phyloP scores from a whole-genome alignment of 2,329 filamentous ascomycete genomes.

The Cytospora piceae region DNA sequence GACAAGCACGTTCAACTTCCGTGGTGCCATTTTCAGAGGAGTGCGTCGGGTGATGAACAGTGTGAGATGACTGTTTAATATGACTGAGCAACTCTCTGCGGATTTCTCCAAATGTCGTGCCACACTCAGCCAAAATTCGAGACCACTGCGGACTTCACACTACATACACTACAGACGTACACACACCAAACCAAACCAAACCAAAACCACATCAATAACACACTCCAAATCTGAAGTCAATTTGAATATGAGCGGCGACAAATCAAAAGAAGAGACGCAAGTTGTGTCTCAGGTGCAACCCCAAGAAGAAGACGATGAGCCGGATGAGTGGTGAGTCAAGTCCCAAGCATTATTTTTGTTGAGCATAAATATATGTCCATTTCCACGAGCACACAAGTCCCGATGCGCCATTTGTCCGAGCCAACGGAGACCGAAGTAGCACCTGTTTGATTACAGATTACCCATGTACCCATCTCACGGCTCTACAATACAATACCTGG shows the following conservation, averaged over 20 bases:
- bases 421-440: constrained; percentile 4
- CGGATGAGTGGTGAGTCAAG: constrained; percentile 82
- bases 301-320: constrained; percentile 76
- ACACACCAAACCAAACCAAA: not conserved
- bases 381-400: too few species aligned
- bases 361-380: not conserved
- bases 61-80: not conserved
- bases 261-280: constrained; percentile 61
- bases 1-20: constrained; percentile 86
- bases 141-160: not conserved
- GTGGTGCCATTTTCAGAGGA: constrained; percentile 59
- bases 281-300: constrained; percentile 41
- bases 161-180: constrained; percentile 34
- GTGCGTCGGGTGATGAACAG: constrained; percentile 6
- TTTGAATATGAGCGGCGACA: constrained; percentile 31
- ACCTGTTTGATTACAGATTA: not conserved
- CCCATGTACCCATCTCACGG: not conserved
- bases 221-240: not conserved
- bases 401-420: constrained; percentile 16
- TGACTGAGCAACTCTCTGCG: not conserved
- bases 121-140: constrained; percentile 9
- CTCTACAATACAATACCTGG: not conserved
- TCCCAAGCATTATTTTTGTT: not conserved
- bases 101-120: constrained; percentile 17
- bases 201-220: constrained; percentile 29